Base-by-base conservation (phyloP, 306 rosid species). In the Acacia melanoxylon region DNA sequence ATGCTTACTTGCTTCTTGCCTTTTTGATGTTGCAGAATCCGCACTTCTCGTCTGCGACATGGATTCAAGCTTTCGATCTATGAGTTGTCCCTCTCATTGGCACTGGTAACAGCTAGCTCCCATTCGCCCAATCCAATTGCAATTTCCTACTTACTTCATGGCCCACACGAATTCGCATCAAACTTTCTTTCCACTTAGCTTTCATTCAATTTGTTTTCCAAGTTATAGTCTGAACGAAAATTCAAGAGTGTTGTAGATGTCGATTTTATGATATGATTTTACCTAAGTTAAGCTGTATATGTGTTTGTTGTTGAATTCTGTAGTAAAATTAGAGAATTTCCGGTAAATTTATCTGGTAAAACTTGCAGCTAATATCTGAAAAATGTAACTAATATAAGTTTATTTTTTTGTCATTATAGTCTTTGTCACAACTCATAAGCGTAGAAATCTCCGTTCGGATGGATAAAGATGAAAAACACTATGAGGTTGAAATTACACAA, bases 51-150 rank as follows among this genome's bases (percentile, higher is more conserved):
- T 19, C 86, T 74, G 86, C 68, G 78, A 78, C 59, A 78, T 80
- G 0, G 66, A 58, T 37, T 76, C 81, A 5, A n/a, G 49, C 33
- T 40, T 83, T 33, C 78, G 79, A 24, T 37, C 25, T 24, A 78
- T 77, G 88, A 86, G 74, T 61, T 5, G 22, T 31, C 44, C 44
- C 44, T 37, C 42, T 65, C n/a, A 6, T 65, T 7, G 79, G 85
- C 85, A 63, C 84, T 84, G 46, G 8, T 72, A 41, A 82, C 52
- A 24, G 8, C 17, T 25, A 16, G 77, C 69, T 51, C 62, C 88
- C 27, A 29, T 78, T 71, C 80, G 86, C 45, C 77, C 65, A 85
- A 87, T 92, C 86, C 84, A 83, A 84, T 84, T 90, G 75, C 75
- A 45, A 1, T 31, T 3, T 51, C 31, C 16, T 11, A 25, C 13